phyloP scores from a whole-genome alignment of 2,329 filamentous ascomycete species.

The Teratosphaeria gauchensis region DNA sequence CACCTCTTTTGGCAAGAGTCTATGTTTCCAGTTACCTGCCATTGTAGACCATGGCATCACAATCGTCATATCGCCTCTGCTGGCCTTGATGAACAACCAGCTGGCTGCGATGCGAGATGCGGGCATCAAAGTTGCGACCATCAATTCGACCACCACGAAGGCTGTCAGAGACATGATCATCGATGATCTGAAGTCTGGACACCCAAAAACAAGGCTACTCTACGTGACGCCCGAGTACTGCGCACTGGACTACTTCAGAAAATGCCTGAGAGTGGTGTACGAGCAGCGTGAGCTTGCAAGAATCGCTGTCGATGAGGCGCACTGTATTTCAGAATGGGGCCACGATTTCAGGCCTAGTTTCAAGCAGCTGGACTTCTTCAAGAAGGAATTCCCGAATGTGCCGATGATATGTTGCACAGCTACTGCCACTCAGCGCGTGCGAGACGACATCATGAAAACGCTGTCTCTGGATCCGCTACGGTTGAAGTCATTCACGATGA shows the following conservation, averaged over 20 bases:
- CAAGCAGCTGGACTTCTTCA: conserved; percentile 78
- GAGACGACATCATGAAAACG: conserved; percentile 70
- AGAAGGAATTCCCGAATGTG: conserved; percentile 68
- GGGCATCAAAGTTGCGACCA: conserved; percentile 69
- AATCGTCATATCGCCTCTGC: conserved; percentile 77
- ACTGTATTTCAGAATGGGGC: conserved; percentile 97
- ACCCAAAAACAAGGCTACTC: conserved; percentile 71
- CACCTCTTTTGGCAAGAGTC: conserved; percentile 82
- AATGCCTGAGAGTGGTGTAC: conserved; percentile 62
- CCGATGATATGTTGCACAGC: conserved; percentile 90
- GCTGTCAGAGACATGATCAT: conserved; percentile 60
- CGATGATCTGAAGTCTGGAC: conserved; percentile 75
- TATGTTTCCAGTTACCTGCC: conserved; percentile 87
- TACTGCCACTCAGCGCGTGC: conserved; percentile 72
- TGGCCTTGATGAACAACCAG: conserved; percentile 94
- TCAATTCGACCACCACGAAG: conserved; percentile 71
- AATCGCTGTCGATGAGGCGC: conserved; percentile 86
- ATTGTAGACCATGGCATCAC: conserved; percentile 83
- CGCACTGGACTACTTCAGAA: conserved; percentile 65
- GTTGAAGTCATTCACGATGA: conserved; percentile 69
- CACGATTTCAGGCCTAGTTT: conserved; percentile 95
- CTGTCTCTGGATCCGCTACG: conserved; percentile 57
- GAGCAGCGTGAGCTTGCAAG: conserved; percentile 75
- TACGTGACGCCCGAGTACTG: conserved; percentile 94
- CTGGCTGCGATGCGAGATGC: conserved; percentile 67